Evolutionary conservation across 1,284 basidiomycete species (phyloP).

Genomic region (Chalciporus sp.): DNA sequence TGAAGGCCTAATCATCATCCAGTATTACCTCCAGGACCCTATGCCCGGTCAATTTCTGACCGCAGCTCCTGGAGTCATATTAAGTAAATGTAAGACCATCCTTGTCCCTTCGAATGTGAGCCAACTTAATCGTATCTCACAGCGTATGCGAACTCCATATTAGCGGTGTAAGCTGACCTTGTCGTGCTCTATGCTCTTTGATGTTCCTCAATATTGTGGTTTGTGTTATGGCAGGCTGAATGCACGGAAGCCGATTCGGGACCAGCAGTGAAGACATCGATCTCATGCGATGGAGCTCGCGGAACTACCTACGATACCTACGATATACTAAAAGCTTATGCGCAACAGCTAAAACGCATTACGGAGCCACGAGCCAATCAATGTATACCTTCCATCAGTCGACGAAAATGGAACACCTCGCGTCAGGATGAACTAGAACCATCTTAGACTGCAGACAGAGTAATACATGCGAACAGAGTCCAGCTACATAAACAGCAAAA

Average conservation of each 20-base stretch:
- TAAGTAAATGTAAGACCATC: slow-evolving; percentile 17
- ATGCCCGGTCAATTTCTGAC: neutral
- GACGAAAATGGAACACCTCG: too few relatives aligned
- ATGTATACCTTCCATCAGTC: too few relatives aligned
- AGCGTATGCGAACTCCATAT: slow-evolving; percentile 24
- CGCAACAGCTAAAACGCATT: too few relatives aligned
- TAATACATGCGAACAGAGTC: neutral
- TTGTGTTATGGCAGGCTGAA: slow-evolving; percentile 11
- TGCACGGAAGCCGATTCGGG: slow-evolving; percentile 20
- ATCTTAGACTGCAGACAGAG: neutral
- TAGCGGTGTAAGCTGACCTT: slow-evolving; percentile 17
- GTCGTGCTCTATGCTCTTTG: too few relatives aligned
- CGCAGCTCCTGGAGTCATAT: slow-evolving; percentile 9
- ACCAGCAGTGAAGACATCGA: slow-evolving; percentile 2
- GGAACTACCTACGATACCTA: slow-evolving; percentile 12
- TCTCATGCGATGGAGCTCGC: neutral
- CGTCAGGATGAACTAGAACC: too few relatives aligned
- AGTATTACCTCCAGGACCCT: slow-evolving; percentile 7
- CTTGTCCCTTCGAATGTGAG: neutral
- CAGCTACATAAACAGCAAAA: neutral
- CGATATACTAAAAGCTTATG: neutral
- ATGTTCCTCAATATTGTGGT: neutral
- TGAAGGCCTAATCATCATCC: neutral
- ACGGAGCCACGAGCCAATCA: too few relatives aligned
- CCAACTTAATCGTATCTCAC: neutral